Evolutionary conservation across 495 filamentous ascomycete species (phyloP), one percentile per base, ranked within the genome.

Genomic region (Chaetomium fimeti): DNA sequence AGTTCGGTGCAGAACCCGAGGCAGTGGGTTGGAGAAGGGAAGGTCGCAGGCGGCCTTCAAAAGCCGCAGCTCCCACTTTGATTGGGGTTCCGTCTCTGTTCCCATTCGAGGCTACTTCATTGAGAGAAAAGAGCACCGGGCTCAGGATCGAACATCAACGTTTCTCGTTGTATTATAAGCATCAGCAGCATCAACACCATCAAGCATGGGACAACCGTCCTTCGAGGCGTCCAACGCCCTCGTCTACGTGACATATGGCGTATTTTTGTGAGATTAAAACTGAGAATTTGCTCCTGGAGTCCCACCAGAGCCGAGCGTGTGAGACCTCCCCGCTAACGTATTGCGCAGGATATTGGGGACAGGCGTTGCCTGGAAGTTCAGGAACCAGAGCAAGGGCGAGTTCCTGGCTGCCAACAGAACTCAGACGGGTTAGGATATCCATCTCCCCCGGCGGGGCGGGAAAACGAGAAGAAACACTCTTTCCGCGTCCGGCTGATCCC

Each of bases 181-280:
- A 36, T 36, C 32, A 36, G 32, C 43, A 18, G 32, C 43, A 18
- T 18, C 43, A 20, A n/a, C 43, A n/a, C 0, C 20, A 22, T 9
- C 20, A 68, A 25, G 8, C 54, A 91, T 91, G 88, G 87, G 87
- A 20, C 82, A 87, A 64, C 87, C 87, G 62, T 89, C 88, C 0
- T 83, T 79, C 38, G 77, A 82, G 77, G 88, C 87, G 70, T 91
- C 89, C 16, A 89, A 91, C 77, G 87, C 87, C 71, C 79, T 91
- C 62, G 87, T 92, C 70, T 92, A 91, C 69, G 73, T 88, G 22
- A 88, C 88, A 27, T 92, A 91, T 76, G 85, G 79, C 29, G 77
- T 79, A 22, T 92, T 92, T 72, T 75, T 91, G 89, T 91, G 77
- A 65, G 85, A 56, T 2, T 11, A 55, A 47, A 51, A 27, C 27